Evolutionary conservation across 169 alveolate species (phyloP), one percentile per base, ranked within the genome.

Genomic region (Eimeria brunetti): DNA sequence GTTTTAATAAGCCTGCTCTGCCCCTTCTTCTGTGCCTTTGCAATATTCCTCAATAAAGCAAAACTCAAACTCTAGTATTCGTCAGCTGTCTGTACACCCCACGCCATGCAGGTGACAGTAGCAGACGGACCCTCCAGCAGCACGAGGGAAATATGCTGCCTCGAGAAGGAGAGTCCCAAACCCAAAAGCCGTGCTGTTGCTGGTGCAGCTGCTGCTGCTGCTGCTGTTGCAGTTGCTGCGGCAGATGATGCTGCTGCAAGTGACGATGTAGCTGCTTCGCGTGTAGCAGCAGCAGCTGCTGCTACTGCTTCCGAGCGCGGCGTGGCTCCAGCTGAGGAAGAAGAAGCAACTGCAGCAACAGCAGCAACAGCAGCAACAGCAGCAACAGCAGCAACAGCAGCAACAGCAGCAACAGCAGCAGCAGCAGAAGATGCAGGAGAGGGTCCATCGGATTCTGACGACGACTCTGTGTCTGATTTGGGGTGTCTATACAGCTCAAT

Each of bases 41-140:
- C 24, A 46, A 41, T 9, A 41, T 8, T 38, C 16, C 8, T 5
- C 76, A 78, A 27, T n/a, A 20, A 78, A 20, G 11, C 20, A 30
- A 41, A 75, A 11, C 14, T 24, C 60, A 2, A 38, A 8, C 60
- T 6, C 33, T n/a, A n/a, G n/a, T 78, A 6, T 16, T 20, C 20
- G 5, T 41, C 24, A 78, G 88, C 44, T 78, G 88, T 46, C 67
- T 78, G 64, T 46, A 78, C 88, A 78, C 88, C 64, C 18, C 46
- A 78, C 41, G 22, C 27, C 67, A 78, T 78, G 88, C 64, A 78
- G 88, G 18, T 41, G 4, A 49, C 44, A 78, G 67, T 24, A 1
- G 41, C n/a, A 3, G 44, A 46, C 44, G 64, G 38, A 78, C 41
- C 44, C 18, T 49, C n/a, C 12, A 11, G 30, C 53, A 0, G 27